Percentiles rank a stretch among this genome's conserved stretches.
phyloP scores from a whole-genome alignment of 768 basidiomycete genomes.

The Cystofilobasidium capitatum region DNA sequence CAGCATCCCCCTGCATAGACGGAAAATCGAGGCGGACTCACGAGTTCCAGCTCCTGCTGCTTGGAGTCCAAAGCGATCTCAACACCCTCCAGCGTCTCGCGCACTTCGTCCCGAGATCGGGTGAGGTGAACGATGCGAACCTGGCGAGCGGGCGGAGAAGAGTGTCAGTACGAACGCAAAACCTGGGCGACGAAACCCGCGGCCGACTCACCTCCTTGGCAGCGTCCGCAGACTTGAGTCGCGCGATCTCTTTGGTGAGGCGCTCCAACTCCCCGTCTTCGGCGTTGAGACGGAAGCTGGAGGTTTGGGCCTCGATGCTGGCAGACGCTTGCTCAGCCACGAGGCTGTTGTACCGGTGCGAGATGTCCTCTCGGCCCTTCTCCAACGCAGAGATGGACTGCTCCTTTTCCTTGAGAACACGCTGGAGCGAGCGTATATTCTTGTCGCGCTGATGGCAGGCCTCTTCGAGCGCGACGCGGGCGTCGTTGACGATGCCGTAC shows the following conservation, averaged over 20 bases:
- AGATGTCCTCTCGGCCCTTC: conserved; percentile 46
- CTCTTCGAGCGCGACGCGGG: conserved; percentile 50
- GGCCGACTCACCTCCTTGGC: conserved; percentile 14
- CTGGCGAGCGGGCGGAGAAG: too few relatives aligned
- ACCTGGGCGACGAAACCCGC: background rate
- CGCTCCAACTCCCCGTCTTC: too few relatives aligned
- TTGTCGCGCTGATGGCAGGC: conserved; percentile 52
- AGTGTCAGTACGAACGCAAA: too few relatives aligned
- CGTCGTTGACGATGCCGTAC: conserved; percentile 39
- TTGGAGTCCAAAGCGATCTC: conserved; percentile 89
- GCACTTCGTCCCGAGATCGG: conserved; percentile 6
- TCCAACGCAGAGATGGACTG: too few relatives aligned
- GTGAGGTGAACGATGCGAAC: conserved; percentile 16
- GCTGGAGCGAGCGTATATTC: conserved; percentile 46
- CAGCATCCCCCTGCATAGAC: background rate
- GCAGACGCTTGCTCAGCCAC: too few relatives aligned
- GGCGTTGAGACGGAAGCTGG: too few relatives aligned
- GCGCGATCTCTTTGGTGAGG: conserved; percentile 54
- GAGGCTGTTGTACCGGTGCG: too few relatives aligned
- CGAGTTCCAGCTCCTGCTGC: conserved; percentile 85
- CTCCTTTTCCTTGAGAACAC: conserved; percentile 27
- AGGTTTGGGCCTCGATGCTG: too few relatives aligned
- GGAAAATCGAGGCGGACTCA: conserved; percentile 44
- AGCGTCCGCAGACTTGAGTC: conserved; percentile 62
- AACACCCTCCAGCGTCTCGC: conserved; percentile 46